Conservation (phyloP, 495 filamentous ascomycete genomes). For the Xylaria longipes region DNA sequence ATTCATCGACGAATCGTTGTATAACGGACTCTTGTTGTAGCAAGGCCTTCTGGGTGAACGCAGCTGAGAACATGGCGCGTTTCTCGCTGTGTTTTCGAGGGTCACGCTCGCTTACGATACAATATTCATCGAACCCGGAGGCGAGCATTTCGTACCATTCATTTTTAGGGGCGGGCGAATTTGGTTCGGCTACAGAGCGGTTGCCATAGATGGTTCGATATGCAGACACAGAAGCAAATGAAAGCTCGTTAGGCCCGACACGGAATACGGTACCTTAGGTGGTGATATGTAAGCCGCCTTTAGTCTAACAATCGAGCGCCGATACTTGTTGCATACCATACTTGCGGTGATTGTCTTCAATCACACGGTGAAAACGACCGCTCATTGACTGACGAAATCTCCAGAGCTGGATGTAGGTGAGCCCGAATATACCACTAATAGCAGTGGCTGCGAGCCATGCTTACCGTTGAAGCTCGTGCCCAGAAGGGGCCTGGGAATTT, state of each 20-base stretch:
- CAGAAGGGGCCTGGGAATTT: too few relatives aligned
- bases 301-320: too few relatives aligned
- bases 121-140: not conserved
- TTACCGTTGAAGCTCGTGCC: too few relatives aligned
- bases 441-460: too few relatives aligned
- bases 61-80: conserved; percentile 5
- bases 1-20: not conserved
- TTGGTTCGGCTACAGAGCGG: not conserved
- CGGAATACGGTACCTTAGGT: not conserved
- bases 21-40: not conserved
- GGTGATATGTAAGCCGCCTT: too few relatives aligned
- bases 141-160: conserved; percentile 5
- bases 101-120: conserved; percentile 8
- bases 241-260: not conserved
- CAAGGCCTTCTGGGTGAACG: not conserved
- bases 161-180: not conserved
- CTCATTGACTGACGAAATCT: conserved; percentile 4
- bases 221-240: not conserved
- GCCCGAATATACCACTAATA: too few relatives aligned
- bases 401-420: not conserved
- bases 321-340: not conserved
- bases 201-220: not conserved
- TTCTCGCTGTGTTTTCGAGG: conserved; percentile 1
- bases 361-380: not conserved
- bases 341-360: not conserved